Percentiles rank a stretch among this genome's conserved stretches.
Evolutionary conservation across 768 basidiomycete genomes (phyloP).

Genomic region (Lyophyllum semitale): DNA sequence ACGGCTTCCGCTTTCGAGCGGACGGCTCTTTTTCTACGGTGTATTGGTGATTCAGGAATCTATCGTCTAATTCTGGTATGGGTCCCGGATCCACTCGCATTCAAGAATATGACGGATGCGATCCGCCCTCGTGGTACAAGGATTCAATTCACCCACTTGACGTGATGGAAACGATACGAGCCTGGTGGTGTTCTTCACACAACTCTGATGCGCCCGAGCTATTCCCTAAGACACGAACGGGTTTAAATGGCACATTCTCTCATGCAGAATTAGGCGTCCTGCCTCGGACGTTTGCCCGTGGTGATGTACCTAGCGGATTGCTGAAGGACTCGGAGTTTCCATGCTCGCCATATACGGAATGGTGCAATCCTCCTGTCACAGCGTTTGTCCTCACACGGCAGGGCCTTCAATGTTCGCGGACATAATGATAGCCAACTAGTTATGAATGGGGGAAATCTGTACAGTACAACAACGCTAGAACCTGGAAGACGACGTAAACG

Average conservation of each 20-base stretch:
- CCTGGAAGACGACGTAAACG: constrained; percentile 4
- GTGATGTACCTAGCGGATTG: too few species aligned
- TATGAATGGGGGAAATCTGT: background rate
- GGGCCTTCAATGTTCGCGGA: background rate
- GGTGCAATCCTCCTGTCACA: background rate
- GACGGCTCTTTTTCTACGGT: background rate
- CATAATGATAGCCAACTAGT: background rate
- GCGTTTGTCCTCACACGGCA: background rate
- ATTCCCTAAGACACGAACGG: too few species aligned
- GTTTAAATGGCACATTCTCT: too few species aligned
- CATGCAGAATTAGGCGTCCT: too few species aligned
- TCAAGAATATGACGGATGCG: background rate
- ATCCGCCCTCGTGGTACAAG: background rate
- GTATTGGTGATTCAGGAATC: background rate
- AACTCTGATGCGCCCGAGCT: too few species aligned
- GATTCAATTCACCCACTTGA: background rate
- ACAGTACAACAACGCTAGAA: constrained; percentile 4
- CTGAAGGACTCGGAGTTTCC: too few species aligned
- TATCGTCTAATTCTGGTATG: background rate
- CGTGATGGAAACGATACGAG: background rate
- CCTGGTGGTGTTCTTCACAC: too few species aligned
- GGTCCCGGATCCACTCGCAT: background rate
- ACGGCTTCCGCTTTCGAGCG: background rate
- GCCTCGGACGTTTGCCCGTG: too few species aligned
- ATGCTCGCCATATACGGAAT: background rate